phyloP scores from a whole-genome alignment of 2,329 filamentous ascomycete species.

The Pezicula carpinea region DNA sequence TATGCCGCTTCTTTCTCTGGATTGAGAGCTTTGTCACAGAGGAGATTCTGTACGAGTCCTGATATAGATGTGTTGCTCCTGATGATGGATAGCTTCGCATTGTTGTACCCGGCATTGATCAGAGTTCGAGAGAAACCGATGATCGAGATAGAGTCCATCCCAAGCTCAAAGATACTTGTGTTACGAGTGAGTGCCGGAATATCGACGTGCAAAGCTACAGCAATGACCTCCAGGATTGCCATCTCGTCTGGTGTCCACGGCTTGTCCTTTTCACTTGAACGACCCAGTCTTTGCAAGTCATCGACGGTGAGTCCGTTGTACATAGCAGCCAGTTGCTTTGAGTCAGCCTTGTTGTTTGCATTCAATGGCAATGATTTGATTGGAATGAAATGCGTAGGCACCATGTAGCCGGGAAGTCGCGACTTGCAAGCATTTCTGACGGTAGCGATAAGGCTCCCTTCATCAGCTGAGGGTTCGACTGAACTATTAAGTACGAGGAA shows the following conservation, averaged over 20 bases:
- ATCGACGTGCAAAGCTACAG: conserved; percentile 30
- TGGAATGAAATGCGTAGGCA: conserved; percentile 77
- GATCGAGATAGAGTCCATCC: conserved; percentile 82
- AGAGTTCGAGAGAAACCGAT: conserved; percentile 64
- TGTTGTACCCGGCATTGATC: conserved; percentile 54
- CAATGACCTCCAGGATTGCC: conserved; percentile 49
- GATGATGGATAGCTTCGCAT: conserved; percentile 60
- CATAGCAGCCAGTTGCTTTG: conserved; percentile 60
- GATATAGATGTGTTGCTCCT: conserved; percentile 55
- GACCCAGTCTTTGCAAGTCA: conserved; percentile 54
- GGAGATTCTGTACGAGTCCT: conserved; percentile 36
- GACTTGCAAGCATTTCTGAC: conserved; percentile 62
- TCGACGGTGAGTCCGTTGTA: conserved; percentile 57
- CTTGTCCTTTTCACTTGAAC: conserved; percentile 23
- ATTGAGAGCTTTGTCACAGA: conserved; percentile 4
- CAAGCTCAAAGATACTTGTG: conserved; percentile 78
- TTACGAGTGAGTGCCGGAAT: conserved; percentile 40
- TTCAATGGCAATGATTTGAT: conserved; percentile 73
- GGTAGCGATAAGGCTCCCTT: conserved; percentile 35
- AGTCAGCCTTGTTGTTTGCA: conserved; percentile 84
- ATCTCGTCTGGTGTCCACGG: conserved; percentile 35
- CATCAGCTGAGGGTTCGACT: conserved; percentile 7
- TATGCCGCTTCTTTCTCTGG: conserved; percentile 15
- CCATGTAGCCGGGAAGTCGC: conserved; percentile 79
- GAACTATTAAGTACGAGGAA: conserved; percentile 52